Evolutionary conservation across 75 land plant genomes (phyloP).

Genomic region (Gnetum montanum): DNA sequence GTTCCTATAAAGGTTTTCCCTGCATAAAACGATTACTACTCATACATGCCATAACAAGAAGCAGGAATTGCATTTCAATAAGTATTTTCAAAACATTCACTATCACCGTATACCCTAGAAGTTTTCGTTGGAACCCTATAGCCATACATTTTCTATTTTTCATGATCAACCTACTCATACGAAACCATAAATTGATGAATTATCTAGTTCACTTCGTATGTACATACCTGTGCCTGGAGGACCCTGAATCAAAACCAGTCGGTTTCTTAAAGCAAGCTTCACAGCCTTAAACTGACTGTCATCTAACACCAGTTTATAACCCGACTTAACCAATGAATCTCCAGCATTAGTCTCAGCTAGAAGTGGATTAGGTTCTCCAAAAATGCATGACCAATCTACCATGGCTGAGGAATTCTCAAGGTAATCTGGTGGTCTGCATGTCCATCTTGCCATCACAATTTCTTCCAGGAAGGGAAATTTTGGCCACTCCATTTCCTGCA

Average conservation of each 20-base stretch:
- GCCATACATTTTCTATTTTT: too few relatives aligned
- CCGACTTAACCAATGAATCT: slow-evolving; percentile 7
- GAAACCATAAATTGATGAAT: too few relatives aligned
- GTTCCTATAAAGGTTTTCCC: slow-evolving; percentile 21
- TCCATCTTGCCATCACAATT: slow-evolving; percentile 4
- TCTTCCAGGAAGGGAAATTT: slow-evolving; percentile 15
- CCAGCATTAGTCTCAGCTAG: not conserved
- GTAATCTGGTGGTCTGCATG: slow-evolving; percentile 12
- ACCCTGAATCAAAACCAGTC: slow-evolving; percentile 16
- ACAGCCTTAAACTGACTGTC: slow-evolving; percentile 12
- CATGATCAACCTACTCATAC: too few relatives aligned
- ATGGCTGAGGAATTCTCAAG: not conserved
- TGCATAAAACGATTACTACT: too few relatives aligned
- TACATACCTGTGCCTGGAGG: slow-evolving; percentile 21
- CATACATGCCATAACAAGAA: too few relatives aligned
- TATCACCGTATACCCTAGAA: too few relatives aligned
- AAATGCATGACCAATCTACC: slow-evolving; percentile 15
- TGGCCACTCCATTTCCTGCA: slow-evolving; percentile 16
- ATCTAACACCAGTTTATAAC: not conserved
- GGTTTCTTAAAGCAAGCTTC: slow-evolving; percentile 8
- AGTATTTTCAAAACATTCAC: too few relatives aligned
- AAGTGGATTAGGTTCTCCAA: not conserved
- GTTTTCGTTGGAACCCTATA: too few relatives aligned
- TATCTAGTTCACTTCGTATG: too few relatives aligned
- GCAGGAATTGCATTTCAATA: too few relatives aligned